Percentiles rank a stretch among this genome's conserved stretches.
phyloP scores from a whole-genome alignment of 1,284 basidiomycete genomes.

The Moniliophthora roreri region DNA sequence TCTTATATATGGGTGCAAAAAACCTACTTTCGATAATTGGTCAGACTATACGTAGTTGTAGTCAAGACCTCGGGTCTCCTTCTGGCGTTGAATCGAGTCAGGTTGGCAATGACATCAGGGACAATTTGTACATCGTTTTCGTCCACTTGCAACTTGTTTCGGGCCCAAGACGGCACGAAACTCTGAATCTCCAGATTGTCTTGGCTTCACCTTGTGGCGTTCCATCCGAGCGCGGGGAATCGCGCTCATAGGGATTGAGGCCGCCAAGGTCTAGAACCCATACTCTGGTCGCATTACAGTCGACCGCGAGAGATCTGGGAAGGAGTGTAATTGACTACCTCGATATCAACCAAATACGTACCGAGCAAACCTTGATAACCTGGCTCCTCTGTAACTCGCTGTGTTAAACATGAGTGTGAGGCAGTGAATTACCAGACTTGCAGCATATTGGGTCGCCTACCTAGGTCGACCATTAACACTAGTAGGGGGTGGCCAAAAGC shows the following conservation, averaged over 20 bases:
- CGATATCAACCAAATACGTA: not conserved
- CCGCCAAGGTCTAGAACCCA: conserved; percentile 72
- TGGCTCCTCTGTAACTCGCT: conserved; percentile 37
- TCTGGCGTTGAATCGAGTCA: conserved; percentile 61
- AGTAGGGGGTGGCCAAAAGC: not conserved
- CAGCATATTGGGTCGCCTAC: conserved; percentile 58
- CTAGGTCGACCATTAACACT: conserved; percentile 22
- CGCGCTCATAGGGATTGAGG: conserved; percentile 71
- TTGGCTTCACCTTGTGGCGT: conserved; percentile 50
- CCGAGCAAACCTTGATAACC: conserved; percentile 38
- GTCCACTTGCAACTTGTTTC: conserved; percentile 61
- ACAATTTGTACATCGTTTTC: conserved; percentile 39
- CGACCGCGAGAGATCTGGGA: conserved; percentile 54
- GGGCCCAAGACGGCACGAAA: conserved; percentile 60
- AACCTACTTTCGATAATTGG: conserved; percentile 67
- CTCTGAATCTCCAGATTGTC: conserved; percentile 51
- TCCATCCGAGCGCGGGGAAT: conserved; percentile 67
- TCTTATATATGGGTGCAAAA: conserved; percentile 4
- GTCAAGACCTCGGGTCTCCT: conserved; percentile 71
- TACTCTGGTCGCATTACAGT: conserved; percentile 52
- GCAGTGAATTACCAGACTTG: conserved; percentile 50
- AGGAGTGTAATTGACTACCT: conserved; percentile 5
- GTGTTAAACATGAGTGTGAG: not conserved
- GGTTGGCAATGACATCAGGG: conserved; percentile 52
- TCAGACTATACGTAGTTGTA: conserved; percentile 59